A percentile compares a stretch with the other conserved stretches of the same genome.
Conservation (phyloP, 2,329 filamentous ascomycete species). For the Epichloe typhina region DNA sequence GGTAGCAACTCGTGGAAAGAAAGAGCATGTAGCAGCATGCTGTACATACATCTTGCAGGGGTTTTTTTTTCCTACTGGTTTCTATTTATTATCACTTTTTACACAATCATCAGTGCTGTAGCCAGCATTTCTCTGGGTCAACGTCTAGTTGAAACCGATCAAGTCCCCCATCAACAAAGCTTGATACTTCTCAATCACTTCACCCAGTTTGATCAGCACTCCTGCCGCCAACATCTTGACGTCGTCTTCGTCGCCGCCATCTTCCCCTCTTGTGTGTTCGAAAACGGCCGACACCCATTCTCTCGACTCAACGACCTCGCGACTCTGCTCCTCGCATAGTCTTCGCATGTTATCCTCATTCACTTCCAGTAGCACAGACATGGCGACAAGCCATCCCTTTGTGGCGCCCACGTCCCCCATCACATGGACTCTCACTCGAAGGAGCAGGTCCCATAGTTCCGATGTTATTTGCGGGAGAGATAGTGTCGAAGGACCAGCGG, state of each 20-base stretch:
- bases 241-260: slow-evolving; percentile 57
- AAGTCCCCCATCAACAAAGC: slow-evolving; percentile 60
- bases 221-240: slow-evolving; percentile 68
- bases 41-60: background rate
- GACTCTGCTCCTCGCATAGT: slow-evolving; percentile 60
- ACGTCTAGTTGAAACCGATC: slow-evolving; percentile 24
- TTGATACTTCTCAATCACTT: slow-evolving; percentile 74
- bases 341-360: slow-evolving; percentile 60
- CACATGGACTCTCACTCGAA: slow-evolving; percentile 48
- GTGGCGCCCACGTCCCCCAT: slow-evolving; percentile 53
- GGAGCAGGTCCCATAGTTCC: slow-evolving; percentile 73
- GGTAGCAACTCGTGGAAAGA: background rate
- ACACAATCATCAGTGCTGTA: background rate
- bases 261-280: slow-evolving; percentile 38
- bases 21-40: background rate
- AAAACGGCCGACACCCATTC: slow-evolving; percentile 78
- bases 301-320: slow-evolving; percentile 70
- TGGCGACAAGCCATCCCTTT: slow-evolving; percentile 62
- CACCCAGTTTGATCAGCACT: slow-evolving; percentile 62
- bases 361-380: slow-evolving; percentile 70
- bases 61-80: background rate
- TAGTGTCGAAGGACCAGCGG: slow-evolving; percentile 67
- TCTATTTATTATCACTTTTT: background rate
- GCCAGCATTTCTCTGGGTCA: background rate
- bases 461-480: slow-evolving; percentile 66